Percentiles rank a stretch among this genome's conserved stretches.
Evolutionary conservation across 805 yeast species (phyloP).

Genomic region (Cyberlindnera sargentensis): DNA sequence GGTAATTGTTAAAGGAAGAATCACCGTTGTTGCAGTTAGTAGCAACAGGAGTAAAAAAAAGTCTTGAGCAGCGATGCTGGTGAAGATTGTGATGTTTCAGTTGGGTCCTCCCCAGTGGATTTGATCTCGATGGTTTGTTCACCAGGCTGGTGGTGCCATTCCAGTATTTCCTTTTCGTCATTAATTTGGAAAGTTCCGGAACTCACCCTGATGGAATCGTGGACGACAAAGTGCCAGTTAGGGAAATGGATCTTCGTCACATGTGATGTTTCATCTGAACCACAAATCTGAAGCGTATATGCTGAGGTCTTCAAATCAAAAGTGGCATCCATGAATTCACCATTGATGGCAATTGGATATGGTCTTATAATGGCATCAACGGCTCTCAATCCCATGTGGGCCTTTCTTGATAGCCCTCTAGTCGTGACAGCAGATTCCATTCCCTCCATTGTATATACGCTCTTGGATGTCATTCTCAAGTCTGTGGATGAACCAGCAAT

Average conservation of each 20-base stretch:
- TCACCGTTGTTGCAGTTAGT: not conserved
- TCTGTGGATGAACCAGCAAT: not conserved
- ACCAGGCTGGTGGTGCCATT: constrained; percentile 61
- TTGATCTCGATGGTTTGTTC: constrained; percentile 27
- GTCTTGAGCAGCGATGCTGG: constrained; percentile 1
- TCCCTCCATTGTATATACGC: too few species aligned
- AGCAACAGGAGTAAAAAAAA: constrained; percentile 12
- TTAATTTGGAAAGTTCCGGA: constrained; percentile 53
- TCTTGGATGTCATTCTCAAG: not conserved
- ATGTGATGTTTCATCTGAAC: constrained; percentile 16
- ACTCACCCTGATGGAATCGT: constrained; percentile 41
- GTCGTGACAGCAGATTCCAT: not conserved
- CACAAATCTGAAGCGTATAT: constrained; percentile 42
- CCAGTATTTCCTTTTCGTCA: constrained; percentile 37
- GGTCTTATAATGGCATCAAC: constrained; percentile 74
- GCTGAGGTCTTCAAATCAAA: constrained; percentile 47
- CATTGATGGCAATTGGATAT: constrained; percentile 57
- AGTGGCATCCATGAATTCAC: constrained; percentile 44
- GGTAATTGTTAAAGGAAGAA: not conserved
- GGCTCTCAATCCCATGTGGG: constrained; percentile 57
- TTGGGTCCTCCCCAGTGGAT: constrained; percentile 2
- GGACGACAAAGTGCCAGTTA: constrained; percentile 55
- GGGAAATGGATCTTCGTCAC: constrained; percentile 70
- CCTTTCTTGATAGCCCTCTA: not conserved
- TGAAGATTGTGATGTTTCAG: not conserved